These are phyloP conservation scores for Aegilops sharonensis DNA, from an alignment of 176 grass and related monocot genomes.

Conservation along the genomic window DNA sequence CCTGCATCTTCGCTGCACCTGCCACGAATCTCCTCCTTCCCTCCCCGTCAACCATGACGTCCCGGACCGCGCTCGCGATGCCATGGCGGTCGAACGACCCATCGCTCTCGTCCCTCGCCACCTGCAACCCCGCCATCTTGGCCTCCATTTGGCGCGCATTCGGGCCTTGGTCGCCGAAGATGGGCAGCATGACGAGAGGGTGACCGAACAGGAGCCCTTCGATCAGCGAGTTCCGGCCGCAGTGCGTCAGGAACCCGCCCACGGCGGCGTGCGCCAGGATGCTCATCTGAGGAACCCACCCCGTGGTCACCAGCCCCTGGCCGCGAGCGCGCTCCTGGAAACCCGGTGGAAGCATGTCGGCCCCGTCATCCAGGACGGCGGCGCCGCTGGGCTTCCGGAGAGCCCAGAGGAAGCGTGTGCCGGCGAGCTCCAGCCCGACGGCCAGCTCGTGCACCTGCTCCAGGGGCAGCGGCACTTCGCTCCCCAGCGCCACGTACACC, in stretches of 20 bases:
- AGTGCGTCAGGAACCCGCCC: too few relatives aligned
- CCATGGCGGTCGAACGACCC: neutral
- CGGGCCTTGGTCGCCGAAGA: neutral
- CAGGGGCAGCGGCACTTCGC: neutral
- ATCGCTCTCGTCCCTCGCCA: neutral
- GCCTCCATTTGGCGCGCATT: neutral
- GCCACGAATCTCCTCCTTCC: neutral
- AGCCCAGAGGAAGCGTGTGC: neutral
- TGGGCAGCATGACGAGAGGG: too few relatives aligned
- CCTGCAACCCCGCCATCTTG: neutral
- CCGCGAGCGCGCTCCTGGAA: too few relatives aligned
- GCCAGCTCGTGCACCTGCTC: slow-evolving; percentile 2
- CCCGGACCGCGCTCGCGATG: neutral
- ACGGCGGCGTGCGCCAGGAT: too few relatives aligned
- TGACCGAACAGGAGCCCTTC: too few relatives aligned
- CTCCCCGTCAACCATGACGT: neutral
- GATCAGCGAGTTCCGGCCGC: too few relatives aligned
- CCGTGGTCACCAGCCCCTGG: too few relatives aligned
- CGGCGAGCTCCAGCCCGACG: neutral
- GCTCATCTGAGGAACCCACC: too few relatives aligned
- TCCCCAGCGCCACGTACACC: neutral
- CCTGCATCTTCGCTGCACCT: neutral
- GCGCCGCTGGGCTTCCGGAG: slow-evolving; percentile 6
- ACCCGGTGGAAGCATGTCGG: neutral
- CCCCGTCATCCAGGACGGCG: neutral